Base-by-base conservation (phyloP, 495 filamentous ascomycete genomes). In the Paragyromitra xinjiangensis region DNA sequence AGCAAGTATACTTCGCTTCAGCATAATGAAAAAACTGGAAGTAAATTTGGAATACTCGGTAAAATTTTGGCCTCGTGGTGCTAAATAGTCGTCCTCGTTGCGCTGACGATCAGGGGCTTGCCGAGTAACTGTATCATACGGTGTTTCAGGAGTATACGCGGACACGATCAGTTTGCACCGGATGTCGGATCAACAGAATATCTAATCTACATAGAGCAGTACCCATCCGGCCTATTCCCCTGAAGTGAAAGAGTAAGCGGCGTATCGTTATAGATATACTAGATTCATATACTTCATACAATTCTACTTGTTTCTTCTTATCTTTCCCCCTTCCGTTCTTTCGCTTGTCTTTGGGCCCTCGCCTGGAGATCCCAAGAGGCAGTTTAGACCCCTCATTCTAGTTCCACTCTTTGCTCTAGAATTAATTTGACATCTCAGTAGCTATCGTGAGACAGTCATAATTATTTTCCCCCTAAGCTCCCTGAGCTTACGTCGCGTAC, bases 281-380 rank as follows among this genome's bases (percentile, higher is more conserved):
- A 48, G n/a, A 72, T 48, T 39, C 40, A 59, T 59, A 58, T 53
- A 77, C 59, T 59, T 48, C 50, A 75, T 26, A 71, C 58, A 75
- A 45, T 19, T 44, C 4, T n/a, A 42, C 58, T 53, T 62, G 5
- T 37, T 45, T 12, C 44, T 45, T 37, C 71, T 40, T 61, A 8
- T 64, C 65, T 51, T 11, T 22, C 53, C 62, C 48, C 8, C 14
- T 34, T n/a, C 55, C 39, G 12, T 1, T 8, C n/a, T 71, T 29
- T 40, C 3, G 48, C 19, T 73, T 55, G 59, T 16, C 26, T 53
- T 42, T 64, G n/a, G 48, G 22, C 29, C 63, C n/a, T 39, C 56
- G 42, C 56, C 45, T 42, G 9, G 5, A 59, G 40, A 59, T 39
- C 6, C 71, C 39, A 37, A 45, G 11, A 16, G 62, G 9, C 11